Base-by-base conservation (phyloP, 2,329 filamentous ascomycete genomes). In the Ciborinia camelliae region DNA sequence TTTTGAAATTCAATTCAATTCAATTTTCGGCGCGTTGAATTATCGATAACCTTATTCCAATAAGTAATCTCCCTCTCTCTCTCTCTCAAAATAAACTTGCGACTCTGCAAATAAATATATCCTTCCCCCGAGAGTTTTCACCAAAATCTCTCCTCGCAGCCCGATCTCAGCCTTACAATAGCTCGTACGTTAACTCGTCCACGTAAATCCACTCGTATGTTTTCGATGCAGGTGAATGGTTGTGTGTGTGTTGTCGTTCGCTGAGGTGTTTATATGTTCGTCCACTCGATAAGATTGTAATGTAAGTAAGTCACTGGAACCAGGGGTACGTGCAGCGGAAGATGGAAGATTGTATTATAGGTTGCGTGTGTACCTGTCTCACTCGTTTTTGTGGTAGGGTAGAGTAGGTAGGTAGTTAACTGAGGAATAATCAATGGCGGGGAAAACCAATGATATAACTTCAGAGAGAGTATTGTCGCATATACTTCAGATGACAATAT, bases 231-330 rank as follows among this genome's bases (percentile, higher is more conserved):
- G 39, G 57, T 48, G 57, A 51, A 58, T 58, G 51, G 30, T 60
- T 28, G 57, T 35, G 57, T 39, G 51, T 28, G 57, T 35, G 57
- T 39, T 60, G 57, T 60, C 43, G 54, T 30, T 57, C 39, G 26
- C 26, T 45, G 26, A 30, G 26, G 26, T 51, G 48, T 51, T 23
- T 30, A 45, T 43, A 41, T 57, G 26, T 43, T 57, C 18, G 39
- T 43, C 54, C 28, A 51, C 26, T 57, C 26, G 48, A 51, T 51
- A 51, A 51, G 26, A 23, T 41, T 30, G 26, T 26, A 57, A 41
- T 26, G 53, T 57, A n/a, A n/a, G n/a, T n/a, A n/a, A n/a, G n/a
- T n/a, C n/a, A 45, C 39, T 32, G 5, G 39, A 57, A 45, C 54
- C 37, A 43, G 20, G 26, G 51, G 51, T 3, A 26, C 51, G 32